These are phyloP conservation scores for Solanum corneliomulleri DNA, from an alignment of 257 asterid species.

Conservation along the genomic window DNA sequence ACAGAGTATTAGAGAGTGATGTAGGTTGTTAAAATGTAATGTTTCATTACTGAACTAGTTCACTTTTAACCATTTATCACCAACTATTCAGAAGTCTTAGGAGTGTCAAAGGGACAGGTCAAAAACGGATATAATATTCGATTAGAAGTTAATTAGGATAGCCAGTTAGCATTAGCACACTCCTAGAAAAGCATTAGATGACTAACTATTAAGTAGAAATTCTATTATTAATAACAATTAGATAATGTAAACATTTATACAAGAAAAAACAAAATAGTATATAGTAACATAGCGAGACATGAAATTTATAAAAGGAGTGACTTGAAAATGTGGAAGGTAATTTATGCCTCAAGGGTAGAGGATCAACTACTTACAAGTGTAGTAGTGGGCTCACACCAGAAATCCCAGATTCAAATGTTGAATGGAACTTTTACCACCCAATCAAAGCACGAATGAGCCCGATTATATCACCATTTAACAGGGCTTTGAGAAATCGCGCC, in stretches of 20 bases:
- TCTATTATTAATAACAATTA: not conserved
- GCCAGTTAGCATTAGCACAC: not conserved
- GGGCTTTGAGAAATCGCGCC: conserved; percentile 46
- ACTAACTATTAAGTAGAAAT: not conserved
- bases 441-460: conserved; percentile 51
- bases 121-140: not conserved
- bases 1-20: not conserved
- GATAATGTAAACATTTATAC: not conserved
- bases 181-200: not conserved
- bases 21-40: not conserved
- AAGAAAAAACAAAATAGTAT: not conserved
- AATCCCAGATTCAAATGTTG: not conserved
- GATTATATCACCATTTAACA: conserved; percentile 44
- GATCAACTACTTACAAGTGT: not conserved
- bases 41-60: not conserved
- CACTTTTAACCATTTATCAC: not conserved
- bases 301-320: not conserved
- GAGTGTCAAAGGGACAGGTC: not conserved
- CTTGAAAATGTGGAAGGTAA: not conserved
- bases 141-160: not conserved
- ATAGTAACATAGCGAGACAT: not conserved
- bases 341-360: not conserved
- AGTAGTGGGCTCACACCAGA: not conserved
- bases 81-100: not conserved
- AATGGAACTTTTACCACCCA: conserved; percentile 39